phyloP scores from a whole-genome alignment of 129 eudicot genomes.

The Saposhnikovia divaricata region DNA sequence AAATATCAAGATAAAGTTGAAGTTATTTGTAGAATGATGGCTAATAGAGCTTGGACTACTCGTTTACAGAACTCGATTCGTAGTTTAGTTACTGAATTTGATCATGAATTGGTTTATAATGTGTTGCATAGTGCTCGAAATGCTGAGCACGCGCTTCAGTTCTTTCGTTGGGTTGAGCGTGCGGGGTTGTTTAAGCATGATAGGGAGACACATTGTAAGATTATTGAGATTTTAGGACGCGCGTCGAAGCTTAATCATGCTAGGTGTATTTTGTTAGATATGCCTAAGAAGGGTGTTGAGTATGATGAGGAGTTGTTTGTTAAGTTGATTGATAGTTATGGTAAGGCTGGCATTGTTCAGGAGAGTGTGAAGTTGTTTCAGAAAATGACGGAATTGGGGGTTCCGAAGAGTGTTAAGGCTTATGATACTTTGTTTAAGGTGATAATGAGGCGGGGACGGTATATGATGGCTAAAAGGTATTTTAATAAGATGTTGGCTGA shows the following conservation, averaged over 20 bases:
- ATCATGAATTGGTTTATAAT: conserved; percentile 61
- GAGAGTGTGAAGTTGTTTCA: conserved; percentile 76
- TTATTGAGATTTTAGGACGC: conserved; percentile 69
- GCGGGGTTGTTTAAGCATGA: conserved; percentile 60
- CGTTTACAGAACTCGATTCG: conserved; percentile 85
- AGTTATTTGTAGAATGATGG: conserved; percentile 73
- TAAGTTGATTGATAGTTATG: conserved; percentile 68
- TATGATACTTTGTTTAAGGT: conserved; percentile 75
- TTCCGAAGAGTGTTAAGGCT: conserved; percentile 47
- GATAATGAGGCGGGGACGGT: conserved; percentile 66
- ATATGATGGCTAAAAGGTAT: conserved; percentile 88
- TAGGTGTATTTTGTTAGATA: conserved; percentile 74
- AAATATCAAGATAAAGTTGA: conserved; percentile 58
- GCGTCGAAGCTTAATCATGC: conserved; percentile 84
- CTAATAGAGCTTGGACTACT: conserved; percentile 86
- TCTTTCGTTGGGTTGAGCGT: conserved; percentile 87
- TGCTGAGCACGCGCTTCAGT: conserved; percentile 84
- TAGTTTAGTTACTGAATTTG: conserved; percentile 57
- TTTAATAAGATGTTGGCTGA: conserved; percentile 75
- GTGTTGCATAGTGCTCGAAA: conserved; percentile 58
- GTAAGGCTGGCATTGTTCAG: conserved; percentile 73
- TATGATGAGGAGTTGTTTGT: conserved; percentile 91
- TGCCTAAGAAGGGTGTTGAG: conserved; percentile 70
- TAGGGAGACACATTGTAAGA: conserved; percentile 53
- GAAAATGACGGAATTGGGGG: conserved; percentile 76